Base-by-base conservation (phyloP, 768 basidiomycete genomes). In the Rhodotorula taiwanensis region DNA sequence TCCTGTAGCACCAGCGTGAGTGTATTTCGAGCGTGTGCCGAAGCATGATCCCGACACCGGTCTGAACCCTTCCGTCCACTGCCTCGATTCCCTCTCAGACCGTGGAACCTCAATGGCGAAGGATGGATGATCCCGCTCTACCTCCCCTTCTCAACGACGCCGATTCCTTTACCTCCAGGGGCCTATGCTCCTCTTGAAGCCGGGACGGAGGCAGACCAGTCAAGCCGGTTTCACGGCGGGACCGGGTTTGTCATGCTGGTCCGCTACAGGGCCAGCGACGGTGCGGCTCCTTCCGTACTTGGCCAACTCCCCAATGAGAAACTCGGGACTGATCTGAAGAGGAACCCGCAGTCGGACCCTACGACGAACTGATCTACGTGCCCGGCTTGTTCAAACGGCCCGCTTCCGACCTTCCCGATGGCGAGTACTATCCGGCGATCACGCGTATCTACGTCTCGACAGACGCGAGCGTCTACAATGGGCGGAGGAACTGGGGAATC, bases 361-460 rank as follows among this genome's bases (percentile, higher is more conserved):
- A 64, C 52, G 63, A 64, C 52, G 63, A 64, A 33, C 25, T 64
- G 7, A 41, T 64, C 11, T 55, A 39, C 30, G 36, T 59, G 14
- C 63, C 63, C 5, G 63, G 63, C 9, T 39, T 64, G 1, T 64
- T 59, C 49, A 43, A 48, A 25, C 47, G 48, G 6, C 14, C 51
- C 10, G 50, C 39, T n/a, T 48, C 45, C 31, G 42, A 44, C 25
- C 25, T 54, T 23, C 7, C 28, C 10, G 10, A 39, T 16, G 36
- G 10, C 10, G 36, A 51, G 27, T 64, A 59, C 49, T 33, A 44
- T 27, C 10, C 58, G 4, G 33, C 36, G 42, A 51, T 54, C 48
- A 55, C 63, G 41, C 54, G 63, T 15, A 64, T 64, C 54, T 64
- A 64, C 55, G 63, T 64, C 21, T 55, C 53, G 42, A 53, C 41